These are phyloP conservation scores for Russula dissimulans DNA, from an alignment of 768 basidiomycete genomes.

Conservation along the genomic window DNA sequence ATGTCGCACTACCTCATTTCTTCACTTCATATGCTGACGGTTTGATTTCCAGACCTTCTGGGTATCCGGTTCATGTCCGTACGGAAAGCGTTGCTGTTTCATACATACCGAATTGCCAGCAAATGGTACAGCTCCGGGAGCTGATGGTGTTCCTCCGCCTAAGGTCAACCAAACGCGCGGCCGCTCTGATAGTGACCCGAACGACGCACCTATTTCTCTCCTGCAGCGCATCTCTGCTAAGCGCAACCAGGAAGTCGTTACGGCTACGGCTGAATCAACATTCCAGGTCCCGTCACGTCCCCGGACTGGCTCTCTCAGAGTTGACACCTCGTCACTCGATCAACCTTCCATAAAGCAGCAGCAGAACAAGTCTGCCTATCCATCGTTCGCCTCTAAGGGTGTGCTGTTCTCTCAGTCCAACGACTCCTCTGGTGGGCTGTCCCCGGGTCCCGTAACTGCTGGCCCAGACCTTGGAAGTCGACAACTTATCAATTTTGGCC, in stretches of 20 bases:
- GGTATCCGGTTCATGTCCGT: slow-evolving; percentile 89
- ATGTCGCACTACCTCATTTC: slow-evolving; percentile 23
- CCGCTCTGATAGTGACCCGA: slow-evolving; percentile 71
- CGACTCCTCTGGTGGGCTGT: slow-evolving; percentile 53
- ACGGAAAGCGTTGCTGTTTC: slow-evolving; percentile 89
- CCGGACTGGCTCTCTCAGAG: slow-evolving; percentile 59
- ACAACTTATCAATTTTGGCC: slow-evolving; percentile 62
- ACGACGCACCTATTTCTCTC: slow-evolving; percentile 61
- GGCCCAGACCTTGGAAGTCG: slow-evolving; percentile 80
- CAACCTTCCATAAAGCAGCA: slow-evolving; percentile 44
- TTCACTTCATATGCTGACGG: slow-evolving; percentile 8
- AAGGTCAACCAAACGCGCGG: slow-evolving; percentile 42
- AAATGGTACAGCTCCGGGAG: slow-evolving; percentile 47
- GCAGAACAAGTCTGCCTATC: slow-evolving; percentile 85
- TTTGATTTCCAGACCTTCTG: slow-evolving; percentile 65
- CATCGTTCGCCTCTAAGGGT: slow-evolving; percentile 46
- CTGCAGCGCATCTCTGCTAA: slow-evolving; percentile 69
- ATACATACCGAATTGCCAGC: slow-evolving; percentile 81
- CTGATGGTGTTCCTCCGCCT: slow-evolving; percentile 45
- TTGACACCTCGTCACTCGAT: slow-evolving; percentile 59
- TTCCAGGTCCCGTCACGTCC: slow-evolving; percentile 49
- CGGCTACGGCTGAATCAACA: slow-evolving; percentile 29
- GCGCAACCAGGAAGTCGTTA: slow-evolving; percentile 40
- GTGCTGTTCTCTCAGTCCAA: slow-evolving; percentile 44
- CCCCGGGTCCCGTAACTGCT: slow-evolving; percentile 74